Evolutionary conservation across 768 basidiomycete genomes (phyloP).

Genomic region (Leccinum rimulosum): DNA sequence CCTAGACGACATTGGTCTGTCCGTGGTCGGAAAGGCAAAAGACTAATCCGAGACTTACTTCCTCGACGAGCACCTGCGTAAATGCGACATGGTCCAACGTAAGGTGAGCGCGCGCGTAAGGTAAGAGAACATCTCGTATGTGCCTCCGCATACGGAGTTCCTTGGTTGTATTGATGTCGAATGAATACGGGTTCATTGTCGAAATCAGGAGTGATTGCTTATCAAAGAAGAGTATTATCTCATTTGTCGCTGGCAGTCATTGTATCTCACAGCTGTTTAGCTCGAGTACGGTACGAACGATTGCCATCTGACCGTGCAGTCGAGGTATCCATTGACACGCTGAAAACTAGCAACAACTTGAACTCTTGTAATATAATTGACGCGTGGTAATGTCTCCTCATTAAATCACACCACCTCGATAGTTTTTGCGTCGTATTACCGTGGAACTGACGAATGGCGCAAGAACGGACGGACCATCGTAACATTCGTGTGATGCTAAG

Average conservation of each 20-base stretch:
- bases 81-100: constrained; percentile 54
- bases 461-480: constrained; percentile 1
- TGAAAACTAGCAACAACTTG: neutral
- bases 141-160: constrained; percentile 37
- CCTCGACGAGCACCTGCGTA: constrained; percentile 47
- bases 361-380: neutral
- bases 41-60: constrained; percentile 32
- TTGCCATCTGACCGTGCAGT: neutral
- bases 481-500: constrained; percentile 5
- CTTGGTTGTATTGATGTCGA: constrained; percentile 15
- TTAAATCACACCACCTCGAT: constrained; percentile 11
- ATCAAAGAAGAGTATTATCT: neutral
- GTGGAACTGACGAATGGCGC: neutral
- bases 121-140: constrained; percentile 51
- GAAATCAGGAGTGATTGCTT: neutral
- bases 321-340: neutral
- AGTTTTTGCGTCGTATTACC: neutral
- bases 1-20: constrained; percentile 30
- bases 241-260: neutral
- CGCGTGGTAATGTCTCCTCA: constrained; percentile 3
- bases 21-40: neutral
- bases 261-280: neutral
- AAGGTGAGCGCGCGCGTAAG: constrained; percentile 53
- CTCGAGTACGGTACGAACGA: neutral
- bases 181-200: constrained; percentile 17